Evolutionary conservation across 148 eudicot genomes (phyloP), one percentile per base, ranked within the genome.

Genomic region (Rhododendron vialii): DNA sequence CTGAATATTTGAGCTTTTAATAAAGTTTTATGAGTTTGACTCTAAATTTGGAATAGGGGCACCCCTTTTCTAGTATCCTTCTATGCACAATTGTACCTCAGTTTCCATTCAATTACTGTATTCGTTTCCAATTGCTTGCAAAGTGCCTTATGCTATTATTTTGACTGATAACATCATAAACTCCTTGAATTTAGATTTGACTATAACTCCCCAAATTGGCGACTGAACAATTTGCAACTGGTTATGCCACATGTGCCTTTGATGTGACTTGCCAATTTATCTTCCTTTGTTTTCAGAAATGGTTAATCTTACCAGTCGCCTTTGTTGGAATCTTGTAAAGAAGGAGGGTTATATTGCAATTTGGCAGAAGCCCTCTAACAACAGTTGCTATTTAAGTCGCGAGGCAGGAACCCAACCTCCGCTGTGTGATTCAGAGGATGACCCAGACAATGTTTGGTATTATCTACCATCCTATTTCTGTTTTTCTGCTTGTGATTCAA

Each of bases 301-400:
- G 99, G 89, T 90, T 82, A 91, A 93, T 90, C 98, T 95, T 82
- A 95, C 99, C 55, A 92, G 85, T 86, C 91, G 95, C 81, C 93
- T 97, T 87, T 97, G 99, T 82, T 97, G 99, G 99, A 92, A 91
- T 79, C 94, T 97, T 89, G 95, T 97, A 84, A 95, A 95, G 90
- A 97, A 94, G 90, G 95, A 93, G 86, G 99, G 99, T 26, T 97
- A 97, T 82, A 89, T 97, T 89, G 98, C 99, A 74, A 97, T 97
- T 88, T 97, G 99, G 99, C 94, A 93, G 92, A 97, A 97, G 89
- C 99, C 98, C n/a, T 85, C 89, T 63, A 92, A 97, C 86, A 97
- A 97, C 88, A 90, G 91, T 88, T 97, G 99, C 92, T 97, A 97
- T 88, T 82, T 91, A 82, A 93, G 87, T 85, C 99, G 98, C 57